A percentile compares a stretch with the other conserved stretches of the same genome.
These are phyloP conservation scores for Filosporella fistucella DNA, from an alignment of 495 filamentous ascomycete genomes.

Conservation along the genomic window DNA sequence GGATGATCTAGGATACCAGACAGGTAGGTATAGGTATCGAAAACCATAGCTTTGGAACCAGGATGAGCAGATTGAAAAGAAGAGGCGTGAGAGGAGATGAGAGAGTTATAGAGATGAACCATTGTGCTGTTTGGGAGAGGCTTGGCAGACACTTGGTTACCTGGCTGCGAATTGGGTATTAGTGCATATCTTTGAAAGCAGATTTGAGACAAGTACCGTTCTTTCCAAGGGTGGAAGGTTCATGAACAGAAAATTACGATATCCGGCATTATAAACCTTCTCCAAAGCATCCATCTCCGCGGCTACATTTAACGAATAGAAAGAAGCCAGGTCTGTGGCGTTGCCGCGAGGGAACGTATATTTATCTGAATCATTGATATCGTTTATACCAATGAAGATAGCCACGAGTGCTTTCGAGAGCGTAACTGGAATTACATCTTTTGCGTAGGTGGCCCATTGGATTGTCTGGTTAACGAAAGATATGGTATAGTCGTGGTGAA, in stretches of 20 bases:
- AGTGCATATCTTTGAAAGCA: background rate
- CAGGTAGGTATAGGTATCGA: slow-evolving; percentile 40
- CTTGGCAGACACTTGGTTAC: slow-evolving; percentile 26
- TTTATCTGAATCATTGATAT: slow-evolving; percentile 58
- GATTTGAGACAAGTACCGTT: slow-evolving; percentile 12
- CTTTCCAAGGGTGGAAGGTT: slow-evolving; percentile 46
- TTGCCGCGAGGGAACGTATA: slow-evolving; percentile 22
- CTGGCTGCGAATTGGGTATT: slow-evolving; percentile 19
- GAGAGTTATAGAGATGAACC: slow-evolving; percentile 4
- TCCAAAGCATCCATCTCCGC: slow-evolving; percentile 33
- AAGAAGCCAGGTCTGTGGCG: slow-evolving; percentile 29
- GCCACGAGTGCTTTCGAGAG: slow-evolving; percentile 56
- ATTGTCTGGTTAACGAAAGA: slow-evolving; percentile 25
- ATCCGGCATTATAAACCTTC: slow-evolving; percentile 34
- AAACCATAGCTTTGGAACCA: slow-evolving; percentile 33
- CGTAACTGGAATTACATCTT: slow-evolving; percentile 48
- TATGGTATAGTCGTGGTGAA: slow-evolving; percentile 31
- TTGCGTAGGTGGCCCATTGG: slow-evolving; percentile 43
- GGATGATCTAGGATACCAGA: slow-evolving; percentile 40
- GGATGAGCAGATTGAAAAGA: slow-evolving; percentile 7
- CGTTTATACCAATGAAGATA: slow-evolving; percentile 77
- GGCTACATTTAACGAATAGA: slow-evolving; percentile 27
- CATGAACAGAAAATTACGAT: slow-evolving; percentile 41
- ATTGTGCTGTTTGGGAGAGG: slow-evolving; percentile 40
- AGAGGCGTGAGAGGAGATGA: slow-evolving; percentile 1